phyloP scores from a whole-genome alignment of 2,329 filamentous ascomycete genomes.

The Cladosporium sp. region DNA sequence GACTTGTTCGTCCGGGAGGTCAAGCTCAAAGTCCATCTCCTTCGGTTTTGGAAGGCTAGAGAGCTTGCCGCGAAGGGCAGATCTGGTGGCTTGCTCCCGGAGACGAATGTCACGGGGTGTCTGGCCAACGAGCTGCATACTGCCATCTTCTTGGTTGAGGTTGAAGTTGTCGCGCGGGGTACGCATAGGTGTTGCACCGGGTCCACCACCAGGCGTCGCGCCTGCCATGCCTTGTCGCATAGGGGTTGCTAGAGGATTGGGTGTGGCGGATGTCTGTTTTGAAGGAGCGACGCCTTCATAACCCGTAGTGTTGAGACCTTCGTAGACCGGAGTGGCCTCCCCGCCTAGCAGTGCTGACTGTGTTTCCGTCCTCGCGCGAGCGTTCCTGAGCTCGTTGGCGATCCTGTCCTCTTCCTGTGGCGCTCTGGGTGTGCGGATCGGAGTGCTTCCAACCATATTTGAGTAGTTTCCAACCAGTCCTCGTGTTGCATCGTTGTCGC shows the following conservation, averaged over 20 bases:
- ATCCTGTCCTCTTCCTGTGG: slow-evolving; percentile 92
- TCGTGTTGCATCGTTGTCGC: slow-evolving; percentile 69
- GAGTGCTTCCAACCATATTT: slow-evolving; percentile 70
- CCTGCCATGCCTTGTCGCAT: slow-evolving; percentile 62
- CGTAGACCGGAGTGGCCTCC: slow-evolving; percentile 83
- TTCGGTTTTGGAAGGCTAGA: slow-evolving; percentile 84
- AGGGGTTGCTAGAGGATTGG: slow-evolving; percentile 91
- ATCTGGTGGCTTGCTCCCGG: slow-evolving; percentile 61
- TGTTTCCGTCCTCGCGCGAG: slow-evolving; percentile 83
- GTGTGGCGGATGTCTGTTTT: slow-evolving; percentile 76
- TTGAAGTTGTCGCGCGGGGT: slow-evolving; percentile 74
- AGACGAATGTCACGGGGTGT: slow-evolving; percentile 72
- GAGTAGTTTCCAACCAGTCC: slow-evolving; percentile 85
- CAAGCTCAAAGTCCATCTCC: slow-evolving; percentile 88
- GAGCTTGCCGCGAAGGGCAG: slow-evolving; percentile 66
- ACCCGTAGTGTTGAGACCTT: slow-evolving; percentile 75
- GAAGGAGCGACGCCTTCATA: slow-evolving; percentile 80
- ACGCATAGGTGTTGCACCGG: slow-evolving; percentile 64
- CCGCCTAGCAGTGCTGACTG: slow-evolving; percentile 89
- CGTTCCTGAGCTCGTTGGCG: slow-evolving; percentile 93
- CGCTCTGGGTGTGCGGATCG: slow-evolving; percentile 85
- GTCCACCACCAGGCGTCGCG: slow-evolving; percentile 58
- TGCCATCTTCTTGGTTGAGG: slow-evolving; percentile 66
- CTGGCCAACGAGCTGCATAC: slow-evolving; percentile 61
- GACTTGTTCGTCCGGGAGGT: slow-evolving; percentile 74